These are phyloP conservation scores for Debaryomyces maramus DNA, from an alignment of 805 yeast genomes.

Conservation along the genomic window DNA sequence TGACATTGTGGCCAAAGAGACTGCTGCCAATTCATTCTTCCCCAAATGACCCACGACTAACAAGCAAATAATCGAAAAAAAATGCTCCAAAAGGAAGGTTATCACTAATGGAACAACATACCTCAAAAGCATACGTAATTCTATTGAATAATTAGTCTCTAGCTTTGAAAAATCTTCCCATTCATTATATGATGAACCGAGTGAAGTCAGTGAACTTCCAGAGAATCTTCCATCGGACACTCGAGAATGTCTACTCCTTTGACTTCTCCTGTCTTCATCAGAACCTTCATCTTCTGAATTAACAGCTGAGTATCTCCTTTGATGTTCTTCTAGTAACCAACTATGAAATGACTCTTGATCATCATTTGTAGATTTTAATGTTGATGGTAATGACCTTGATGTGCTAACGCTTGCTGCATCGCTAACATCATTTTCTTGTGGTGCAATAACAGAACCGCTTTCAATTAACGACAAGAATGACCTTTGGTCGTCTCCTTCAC, in stretches of 20 bases:
- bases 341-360: slow-evolving; percentile 43
- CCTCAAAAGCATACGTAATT: slow-evolving; percentile 26
- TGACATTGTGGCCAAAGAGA: slow-evolving; percentile 45
- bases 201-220: slow-evolving; percentile 1
- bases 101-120: slow-evolving; percentile 42
- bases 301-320: slow-evolving; percentile 31
- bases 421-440: slow-evolving; percentile 25
- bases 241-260: slow-evolving; percentile 1
- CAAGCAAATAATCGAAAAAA: slow-evolving; percentile 43
- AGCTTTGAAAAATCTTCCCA: slow-evolving; percentile 34
- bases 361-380: slow-evolving; percentile 34
- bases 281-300: slow-evolving; percentile 12
- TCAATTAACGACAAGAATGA: slow-evolving; percentile 43
- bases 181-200: slow-evolving; percentile 14
- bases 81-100: slow-evolving; percentile 44
- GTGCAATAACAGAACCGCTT: slow-evolving; percentile 29
- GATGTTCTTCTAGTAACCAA: slow-evolving; percentile 46
- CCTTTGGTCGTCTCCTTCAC: slow-evolving; percentile 45
- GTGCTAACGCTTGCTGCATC: slow-evolving; percentile 44
- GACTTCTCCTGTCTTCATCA: slow-evolving; percentile 10
- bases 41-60: slow-evolving; percentile 48
- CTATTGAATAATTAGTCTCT: slow-evolving; percentile 27
- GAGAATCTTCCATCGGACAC: slow-evolving; percentile 4
- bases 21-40: slow-evolving; percentile 46
- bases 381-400: slow-evolving; percentile 42